These are phyloP conservation scores for Gypsophila paniculata DNA, from an alignment of 179 eudicot species.

Conservation along the genomic window DNA sequence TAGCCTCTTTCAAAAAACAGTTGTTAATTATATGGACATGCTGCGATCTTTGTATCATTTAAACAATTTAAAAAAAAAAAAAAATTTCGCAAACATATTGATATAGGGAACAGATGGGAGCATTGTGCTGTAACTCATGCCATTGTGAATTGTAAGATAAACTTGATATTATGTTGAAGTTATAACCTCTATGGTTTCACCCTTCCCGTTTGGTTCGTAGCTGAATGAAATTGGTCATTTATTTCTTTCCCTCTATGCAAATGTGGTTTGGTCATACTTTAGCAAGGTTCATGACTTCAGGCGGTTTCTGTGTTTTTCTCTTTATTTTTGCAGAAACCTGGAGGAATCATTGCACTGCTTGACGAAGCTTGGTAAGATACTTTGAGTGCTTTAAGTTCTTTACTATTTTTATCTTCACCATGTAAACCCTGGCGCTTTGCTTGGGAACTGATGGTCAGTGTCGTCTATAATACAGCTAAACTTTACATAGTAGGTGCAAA, in stretches of 20 bases:
- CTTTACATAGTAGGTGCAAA: not conserved
- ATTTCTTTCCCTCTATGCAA: not conserved
- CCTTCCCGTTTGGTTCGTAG: not conserved
- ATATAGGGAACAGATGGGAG: no score
- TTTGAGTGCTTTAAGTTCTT: not conserved
- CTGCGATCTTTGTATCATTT: not conserved
- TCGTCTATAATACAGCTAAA: not conserved
- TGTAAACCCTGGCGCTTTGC: conserved; percentile 1
- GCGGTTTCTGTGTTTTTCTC: conserved; percentile 20
- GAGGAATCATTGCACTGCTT: conserved; percentile 83
- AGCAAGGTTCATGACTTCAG: not conserved
- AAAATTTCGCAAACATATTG: not conserved
- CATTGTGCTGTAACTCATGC: conserved; percentile 11
- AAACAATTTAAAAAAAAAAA: not conserved
- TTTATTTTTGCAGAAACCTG: conserved; percentile 74
- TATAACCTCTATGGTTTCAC: not conserved
- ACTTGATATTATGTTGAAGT: not conserved
- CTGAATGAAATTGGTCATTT: not conserved
- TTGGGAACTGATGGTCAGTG: not conserved
- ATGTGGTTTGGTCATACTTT: conserved; percentile 1
- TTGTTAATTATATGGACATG: not conserved
- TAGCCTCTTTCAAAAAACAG: not conserved
- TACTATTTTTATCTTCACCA: not conserved
- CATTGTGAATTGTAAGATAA: not conserved
- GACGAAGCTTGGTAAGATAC: conserved; percentile 90